phyloP scores from a whole-genome alignment of 768 basidiomycete species.

The Kwoniella europaea region DNA sequence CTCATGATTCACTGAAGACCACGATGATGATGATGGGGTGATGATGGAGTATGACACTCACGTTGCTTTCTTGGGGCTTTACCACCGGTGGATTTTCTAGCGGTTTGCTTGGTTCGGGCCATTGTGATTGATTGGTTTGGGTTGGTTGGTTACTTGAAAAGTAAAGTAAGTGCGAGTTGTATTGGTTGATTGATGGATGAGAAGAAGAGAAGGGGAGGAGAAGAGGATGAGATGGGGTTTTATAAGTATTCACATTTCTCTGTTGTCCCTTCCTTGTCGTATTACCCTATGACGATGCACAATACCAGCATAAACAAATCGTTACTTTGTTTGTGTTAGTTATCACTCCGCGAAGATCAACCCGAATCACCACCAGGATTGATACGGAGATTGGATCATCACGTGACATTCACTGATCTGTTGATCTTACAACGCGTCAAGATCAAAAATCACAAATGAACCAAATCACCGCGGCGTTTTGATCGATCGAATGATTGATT shows the following conservation, averaged over 20 bases:
- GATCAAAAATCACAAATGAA: neutral
- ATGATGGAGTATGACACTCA: conserved; percentile 24
- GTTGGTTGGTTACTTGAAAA: conserved; percentile 11
- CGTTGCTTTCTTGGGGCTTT: conserved; percentile 60
- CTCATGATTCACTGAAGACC: neutral
- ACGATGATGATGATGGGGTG: neutral
- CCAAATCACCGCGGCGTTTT: conserved; percentile 21
- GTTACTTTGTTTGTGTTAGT: neutral
- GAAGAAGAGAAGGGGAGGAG: conserved; percentile 1
- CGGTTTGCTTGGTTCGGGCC: conserved; percentile 71
- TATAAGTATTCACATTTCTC: conserved; percentile 17
- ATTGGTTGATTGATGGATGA: conserved; percentile 15
- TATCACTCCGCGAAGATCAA: neutral
- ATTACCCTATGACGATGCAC: conserved; percentile 3
- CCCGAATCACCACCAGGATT: neutral
- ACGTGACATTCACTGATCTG: conserved; percentile 10
- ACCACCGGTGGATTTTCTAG: conserved; percentile 98
- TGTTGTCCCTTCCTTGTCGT: neutral
- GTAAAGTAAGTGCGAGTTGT: neutral
- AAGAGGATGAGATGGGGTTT: neutral
- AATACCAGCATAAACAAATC: neutral
- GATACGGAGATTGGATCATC: conserved; percentile 9
- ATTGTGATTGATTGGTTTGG: conserved; percentile 65
- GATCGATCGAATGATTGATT: neutral
- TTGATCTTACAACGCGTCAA: conserved; percentile 4